Base-by-base conservation (phyloP, 352 stramenopile species). In the Phytopythium mirpurense region DNA sequence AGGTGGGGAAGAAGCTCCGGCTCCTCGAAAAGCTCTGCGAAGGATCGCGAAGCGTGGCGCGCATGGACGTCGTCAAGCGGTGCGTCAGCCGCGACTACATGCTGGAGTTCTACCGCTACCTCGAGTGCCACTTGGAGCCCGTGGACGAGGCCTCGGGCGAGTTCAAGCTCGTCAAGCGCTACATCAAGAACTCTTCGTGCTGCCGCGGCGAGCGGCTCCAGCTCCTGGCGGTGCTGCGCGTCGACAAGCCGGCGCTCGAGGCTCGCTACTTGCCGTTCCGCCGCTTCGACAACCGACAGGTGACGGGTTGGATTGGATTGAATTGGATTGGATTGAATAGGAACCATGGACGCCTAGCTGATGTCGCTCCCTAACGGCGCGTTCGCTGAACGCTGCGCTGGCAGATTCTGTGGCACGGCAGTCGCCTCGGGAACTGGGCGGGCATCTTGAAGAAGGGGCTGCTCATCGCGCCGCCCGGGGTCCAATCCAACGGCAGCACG, bases 341-440 rank as follows among this genome's bases (percentile, higher is more conserved):
- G n/a, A n/a, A n/a, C n/a, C n/a, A n/a, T n/a, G n/a, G n/a, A n/a
- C n/a, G n/a, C n/a, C n/a, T n/a, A n/a, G n/a, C n/a, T n/a, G n/a
- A n/a, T n/a, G n/a, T n/a, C n/a, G n/a, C n/a, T n/a, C n/a, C n/a
- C n/a, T n/a, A n/a, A n/a, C n/a, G n/a, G n/a, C n/a, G n/a, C n/a
- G n/a, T n/a, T n/a, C 9, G 29, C 29, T 32, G 29, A 32, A 10
- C 29, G 29, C 29, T 5, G 29, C 29, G 9, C 18, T 12, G 15
- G 19, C 60, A 55, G 41, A 59, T 92, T 16, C 49, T 92, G 35
- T 32, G 29, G 29, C 29, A 32, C 29, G 29, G 29, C 29, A 32
- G 29, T 93, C 59, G 87, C 8, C 47, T 87, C 37, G 63, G 56
- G 54, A 92, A 92, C 62, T 88, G 83, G 73, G 32, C 74, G 8